These are phyloP conservation scores for Talaromyces pinophilus DNA, from an alignment of 2,329 filamentous ascomycete genomes.

Conservation along the genomic window DNA sequence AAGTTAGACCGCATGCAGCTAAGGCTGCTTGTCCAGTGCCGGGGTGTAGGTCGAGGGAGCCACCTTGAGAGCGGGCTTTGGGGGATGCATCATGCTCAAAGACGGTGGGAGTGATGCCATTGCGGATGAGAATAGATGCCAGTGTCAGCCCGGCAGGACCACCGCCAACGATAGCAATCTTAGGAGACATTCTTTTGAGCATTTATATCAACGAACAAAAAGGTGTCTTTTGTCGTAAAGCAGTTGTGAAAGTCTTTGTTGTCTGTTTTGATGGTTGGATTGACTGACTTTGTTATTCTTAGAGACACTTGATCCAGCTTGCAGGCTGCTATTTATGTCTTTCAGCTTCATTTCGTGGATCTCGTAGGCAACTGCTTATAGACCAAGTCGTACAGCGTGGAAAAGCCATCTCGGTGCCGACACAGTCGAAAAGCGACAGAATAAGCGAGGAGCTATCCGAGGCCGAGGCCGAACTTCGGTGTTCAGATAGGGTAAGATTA, in stretches of 20 bases:
- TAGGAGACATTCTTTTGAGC: constrained; percentile 13
- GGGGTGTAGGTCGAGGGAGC: constrained; percentile 33
- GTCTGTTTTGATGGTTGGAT: not conserved
- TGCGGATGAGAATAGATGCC: constrained; percentile 23
- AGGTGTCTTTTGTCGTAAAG: not conserved
- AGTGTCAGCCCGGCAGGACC: constrained; percentile 27
- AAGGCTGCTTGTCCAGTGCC: constrained; percentile 31
- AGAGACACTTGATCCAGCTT: not conserved
- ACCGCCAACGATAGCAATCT: constrained; percentile 28
- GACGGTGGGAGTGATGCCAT: constrained; percentile 25
- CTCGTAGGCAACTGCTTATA: not conserved
- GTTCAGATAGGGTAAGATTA: not conserved
- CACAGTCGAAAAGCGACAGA: not conserved
- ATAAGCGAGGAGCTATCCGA: constrained; percentile 9
- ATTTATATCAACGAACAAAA: not conserved
- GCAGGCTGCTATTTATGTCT: not conserved
- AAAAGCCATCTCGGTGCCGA: not conserved
- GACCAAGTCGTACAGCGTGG: not conserved
- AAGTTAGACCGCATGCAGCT: constrained; percentile 29
- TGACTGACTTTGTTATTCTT: no score
- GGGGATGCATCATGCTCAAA: constrained; percentile 37
- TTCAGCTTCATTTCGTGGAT: not conserved
- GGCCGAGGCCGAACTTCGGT: constrained; percentile 10
- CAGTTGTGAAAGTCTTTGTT: not conserved
- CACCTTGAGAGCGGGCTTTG: constrained; percentile 29